Conservation (phyloP, 1,284 basidiomycete species). For the Ustilago crameri region DNA sequence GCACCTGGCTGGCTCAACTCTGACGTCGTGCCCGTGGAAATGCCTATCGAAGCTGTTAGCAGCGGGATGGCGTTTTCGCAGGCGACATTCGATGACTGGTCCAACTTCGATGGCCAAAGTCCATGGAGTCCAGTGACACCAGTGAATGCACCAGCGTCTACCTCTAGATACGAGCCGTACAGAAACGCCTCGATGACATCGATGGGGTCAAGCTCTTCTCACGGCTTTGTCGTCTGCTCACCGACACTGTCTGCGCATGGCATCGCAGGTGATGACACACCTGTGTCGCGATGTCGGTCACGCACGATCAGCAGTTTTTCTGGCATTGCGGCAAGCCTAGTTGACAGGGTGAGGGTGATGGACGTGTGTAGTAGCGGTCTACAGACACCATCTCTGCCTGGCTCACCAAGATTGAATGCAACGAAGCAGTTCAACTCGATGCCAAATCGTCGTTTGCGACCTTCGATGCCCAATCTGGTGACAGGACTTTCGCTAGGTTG, state of each 20-base stretch:
- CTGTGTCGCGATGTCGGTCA: conserved; percentile 10
- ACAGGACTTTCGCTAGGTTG: too few species aligned
- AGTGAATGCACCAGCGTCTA: background rate
- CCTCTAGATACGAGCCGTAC: conserved; percentile 13
- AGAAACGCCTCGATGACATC: conserved; percentile 12
- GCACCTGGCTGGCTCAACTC: conserved; percentile 30
- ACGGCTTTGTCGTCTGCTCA: background rate
- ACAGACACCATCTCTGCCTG: conserved; percentile 4
- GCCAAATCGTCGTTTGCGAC: conserved; percentile 18
- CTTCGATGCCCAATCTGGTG: too few species aligned
- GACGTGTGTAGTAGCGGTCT: background rate
- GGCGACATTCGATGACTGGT: conserved; percentile 5
- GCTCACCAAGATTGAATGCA: conserved; percentile 2
- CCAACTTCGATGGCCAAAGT: background rate
- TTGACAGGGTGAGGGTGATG: conserved; percentile 17
- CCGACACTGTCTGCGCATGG: conserved; percentile 1
- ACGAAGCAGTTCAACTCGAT: conserved; percentile 17
- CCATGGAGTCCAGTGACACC: background rate
- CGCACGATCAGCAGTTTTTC: conserved; percentile 17
- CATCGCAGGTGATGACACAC: background rate
- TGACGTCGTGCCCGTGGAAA: background rate
- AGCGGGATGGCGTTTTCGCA: background rate
- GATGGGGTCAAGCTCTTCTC: conserved; percentile 13
- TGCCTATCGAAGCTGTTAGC: conserved; percentile 2
- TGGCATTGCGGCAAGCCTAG: conserved; percentile 5